Conservation (phyloP, 768 basidiomycete species). For the Coprinopsis cinerea region DNA sequence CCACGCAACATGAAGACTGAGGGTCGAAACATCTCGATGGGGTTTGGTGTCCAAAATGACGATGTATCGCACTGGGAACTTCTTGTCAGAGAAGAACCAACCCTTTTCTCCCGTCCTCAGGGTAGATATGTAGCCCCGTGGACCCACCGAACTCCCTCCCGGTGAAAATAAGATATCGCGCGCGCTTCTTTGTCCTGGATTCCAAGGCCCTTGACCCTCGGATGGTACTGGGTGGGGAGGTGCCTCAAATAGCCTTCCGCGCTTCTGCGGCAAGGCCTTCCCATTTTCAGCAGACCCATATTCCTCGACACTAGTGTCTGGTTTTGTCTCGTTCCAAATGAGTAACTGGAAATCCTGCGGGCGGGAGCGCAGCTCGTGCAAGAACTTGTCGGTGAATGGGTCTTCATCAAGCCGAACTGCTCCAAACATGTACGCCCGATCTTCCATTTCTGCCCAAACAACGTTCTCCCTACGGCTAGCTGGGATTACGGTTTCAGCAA, state of each 20-base stretch:
- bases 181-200: neutral
- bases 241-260: constrained; percentile 14
- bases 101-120: neutral
- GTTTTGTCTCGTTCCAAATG: constrained; percentile 22
- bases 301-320: constrained; percentile 15
- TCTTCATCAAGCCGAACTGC: constrained; percentile 24
- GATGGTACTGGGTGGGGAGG: neutral
- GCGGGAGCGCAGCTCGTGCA: constrained; percentile 22
- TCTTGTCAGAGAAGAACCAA: constrained; percentile 25
- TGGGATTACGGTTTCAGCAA: constrained; percentile 8
- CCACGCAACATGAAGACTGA: constrained; percentile 21
- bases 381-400: constrained; percentile 20
- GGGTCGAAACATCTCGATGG: constrained; percentile 7
- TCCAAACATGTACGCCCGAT: constrained; percentile 24
- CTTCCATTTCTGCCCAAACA: constrained; percentile 20
- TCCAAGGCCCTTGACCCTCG: neutral
- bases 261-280: constrained; percentile 14
- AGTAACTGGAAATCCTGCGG: constrained; percentile 27
- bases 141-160: neutral
- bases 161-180: constrained; percentile 6
- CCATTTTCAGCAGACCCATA: constrained; percentile 19
- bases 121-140: neutral
- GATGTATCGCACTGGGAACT: constrained; percentile 26
- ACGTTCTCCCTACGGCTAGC: constrained; percentile 11
- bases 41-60: constrained; percentile 21